Percentiles rank a stretch among this genome's conserved stretches.
Conservation (phyloP, 345 rosid genomes). For the Excoecaria cochinchinensis region DNA sequence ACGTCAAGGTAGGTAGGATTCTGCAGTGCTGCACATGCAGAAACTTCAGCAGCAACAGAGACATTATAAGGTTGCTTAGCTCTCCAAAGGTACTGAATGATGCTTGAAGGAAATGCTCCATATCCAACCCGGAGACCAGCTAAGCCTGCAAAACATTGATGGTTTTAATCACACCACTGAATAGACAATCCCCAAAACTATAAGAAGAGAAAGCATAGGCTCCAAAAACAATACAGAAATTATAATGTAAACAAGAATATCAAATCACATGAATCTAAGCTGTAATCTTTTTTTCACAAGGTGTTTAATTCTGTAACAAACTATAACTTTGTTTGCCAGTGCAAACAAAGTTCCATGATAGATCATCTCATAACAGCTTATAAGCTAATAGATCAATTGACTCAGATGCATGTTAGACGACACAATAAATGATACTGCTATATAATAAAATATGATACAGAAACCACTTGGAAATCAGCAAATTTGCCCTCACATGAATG, state of each 20-base stretch:
- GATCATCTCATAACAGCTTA: background rate
- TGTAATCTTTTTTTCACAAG: background rate
- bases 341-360: background rate
- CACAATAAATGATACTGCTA: background rate
- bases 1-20: conserved; percentile 75
- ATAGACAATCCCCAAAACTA: too few relatives aligned
- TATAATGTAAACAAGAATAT: too few relatives aligned
- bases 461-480: too few relatives aligned
- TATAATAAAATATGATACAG: too few relatives aligned
- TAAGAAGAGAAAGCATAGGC: too few relatives aligned
- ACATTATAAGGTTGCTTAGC: conserved; percentile 96
- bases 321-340: background rate
- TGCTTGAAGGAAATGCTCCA: conserved; percentile 86
- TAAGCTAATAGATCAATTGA: background rate
- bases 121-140: conserved; percentile 95
- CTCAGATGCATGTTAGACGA: background rate
- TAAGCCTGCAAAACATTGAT: conserved; percentile 47
- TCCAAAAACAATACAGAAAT: too few relatives aligned
- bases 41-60: conserved; percentile 89
- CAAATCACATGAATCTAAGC: too few relatives aligned
- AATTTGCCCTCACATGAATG: too few relatives aligned
- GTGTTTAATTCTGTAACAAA: background rate
- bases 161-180: too few relatives aligned
- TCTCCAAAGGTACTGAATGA: conserved; percentile 87
- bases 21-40: conserved; percentile 85